Base-by-base conservation (phyloP, 1,284 basidiomycete genomes). In the Phellinidium pouzarii region DNA sequence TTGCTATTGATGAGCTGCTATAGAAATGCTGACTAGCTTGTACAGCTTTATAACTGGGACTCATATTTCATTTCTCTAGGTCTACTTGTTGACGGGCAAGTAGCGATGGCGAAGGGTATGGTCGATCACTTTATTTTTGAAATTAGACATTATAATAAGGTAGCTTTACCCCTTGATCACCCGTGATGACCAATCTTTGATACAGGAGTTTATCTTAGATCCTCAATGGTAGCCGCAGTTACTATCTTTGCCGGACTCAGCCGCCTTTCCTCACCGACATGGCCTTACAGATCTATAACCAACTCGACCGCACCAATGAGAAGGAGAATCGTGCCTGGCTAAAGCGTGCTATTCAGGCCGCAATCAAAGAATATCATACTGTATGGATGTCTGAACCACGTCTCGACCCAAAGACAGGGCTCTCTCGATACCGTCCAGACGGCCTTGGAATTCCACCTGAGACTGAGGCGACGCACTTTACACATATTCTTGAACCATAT, bases 81-180 rank as follows among this genome's bases (percentile, higher is more conserved):
- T 29, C 80, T 99, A 4, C 81, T 99, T 19, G 91, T 97, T 22
- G 95, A 99, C 66, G 94, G 92, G 25, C 85, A 94, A 63, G 80
- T 96, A 38, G 82, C 87, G 58, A 89, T 98, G 78, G 95, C 95
- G 6, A 92, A 93, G 71, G 91, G 91, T 61, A 94, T 96, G 79
- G 93, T 98, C 44, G 95, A 98, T 58, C 95, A 99, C 68, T 99
- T 97, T 71, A 89, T 97, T 64, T 99, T 99, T 66, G 92, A 99
- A 75, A 97, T 99, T 76, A 92, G 85, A 70, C 91, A 97, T 71
- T 97, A 97, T 67, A 88, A 89, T 74, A 97, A 95, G 68, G 69
- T 73, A 22, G 58, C 70, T 19, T 70, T 70, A 55, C 69, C 69
- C 31, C 9, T 40, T 40, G 14, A 17, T n/a, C n/a, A n/a, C 8